Conservation (phyloP, 1,284 basidiomycete genomes). For the Pholiota adiposa region DNA sequence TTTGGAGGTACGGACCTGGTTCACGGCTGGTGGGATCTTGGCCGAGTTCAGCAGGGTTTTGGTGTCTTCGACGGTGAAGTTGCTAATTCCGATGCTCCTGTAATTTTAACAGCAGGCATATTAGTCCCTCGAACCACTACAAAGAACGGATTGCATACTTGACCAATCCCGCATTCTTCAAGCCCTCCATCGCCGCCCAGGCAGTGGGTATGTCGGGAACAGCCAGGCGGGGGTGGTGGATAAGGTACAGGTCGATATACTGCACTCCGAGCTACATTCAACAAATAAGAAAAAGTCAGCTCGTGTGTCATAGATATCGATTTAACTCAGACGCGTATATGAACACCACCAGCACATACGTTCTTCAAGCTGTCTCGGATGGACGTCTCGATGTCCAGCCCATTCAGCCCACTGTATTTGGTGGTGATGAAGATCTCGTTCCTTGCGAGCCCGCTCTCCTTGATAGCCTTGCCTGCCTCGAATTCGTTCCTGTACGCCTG, state of each 20-base stretch:
- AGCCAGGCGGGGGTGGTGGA: slow-evolving; percentile 58
- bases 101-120: background rate
- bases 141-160: slow-evolving; percentile 42
- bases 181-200: slow-evolving; percentile 66
- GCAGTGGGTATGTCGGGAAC: slow-evolving; percentile 56
- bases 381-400: slow-evolving; percentile 54
- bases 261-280: slow-evolving; percentile 58
- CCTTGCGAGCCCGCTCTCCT: slow-evolving; percentile 49
- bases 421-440: slow-evolving; percentile 54
- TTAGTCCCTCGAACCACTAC: background rate
- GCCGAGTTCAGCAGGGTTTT: slow-evolving; percentile 57
- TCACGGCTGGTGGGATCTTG: slow-evolving; percentile 67
- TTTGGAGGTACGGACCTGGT: slow-evolving; percentile 60
- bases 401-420: slow-evolving; percentile 62
- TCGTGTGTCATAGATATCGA: background rate
- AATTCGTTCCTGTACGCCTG: slow-evolving; percentile 53
- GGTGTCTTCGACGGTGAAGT: slow-evolving; percentile 63
- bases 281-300: background rate
- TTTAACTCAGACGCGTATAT: background rate
- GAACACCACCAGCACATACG: slow-evolving; percentile 35
- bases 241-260: slow-evolving; percentile 75
- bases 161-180: slow-evolving; percentile 58
- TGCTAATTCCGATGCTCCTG: slow-evolving; percentile 80
- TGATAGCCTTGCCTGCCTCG: slow-evolving; percentile 52
- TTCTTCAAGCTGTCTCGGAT: slow-evolving; percentile 62